phyloP scores from a whole-genome alignment of 2,329 filamentous ascomycete species.

The Fonsecaea pedrosoi region DNA sequence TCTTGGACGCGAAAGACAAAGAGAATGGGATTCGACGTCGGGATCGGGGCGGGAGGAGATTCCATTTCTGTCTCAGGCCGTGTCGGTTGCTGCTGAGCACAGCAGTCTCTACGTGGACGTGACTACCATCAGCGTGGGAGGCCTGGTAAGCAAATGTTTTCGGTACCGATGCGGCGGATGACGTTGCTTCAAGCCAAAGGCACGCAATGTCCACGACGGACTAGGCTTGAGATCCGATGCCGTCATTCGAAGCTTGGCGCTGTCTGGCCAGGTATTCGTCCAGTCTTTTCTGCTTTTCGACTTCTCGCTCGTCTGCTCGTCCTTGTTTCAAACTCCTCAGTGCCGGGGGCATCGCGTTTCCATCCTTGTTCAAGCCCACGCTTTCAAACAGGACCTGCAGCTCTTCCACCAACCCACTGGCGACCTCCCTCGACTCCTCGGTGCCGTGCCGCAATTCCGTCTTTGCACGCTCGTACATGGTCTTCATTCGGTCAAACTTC shows the following conservation, averaged over 20 bases:
- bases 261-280: conserved; percentile 28
- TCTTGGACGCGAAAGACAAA: no score
- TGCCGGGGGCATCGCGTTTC: conserved; percentile 16
- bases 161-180: no score
- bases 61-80: no score
- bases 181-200: no score
- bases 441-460: conserved; percentile 28
- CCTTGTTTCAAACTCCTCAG: background rate
- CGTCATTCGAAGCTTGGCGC: background rate
- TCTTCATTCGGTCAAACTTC: conserved; percentile 21
- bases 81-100: no score
- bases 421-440: conserved; percentile 29
- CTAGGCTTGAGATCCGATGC: background rate
- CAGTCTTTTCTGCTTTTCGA: conserved; percentile 25
- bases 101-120: no score
- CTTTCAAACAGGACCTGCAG: conserved; percentile 30
- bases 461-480: conserved; percentile 28
- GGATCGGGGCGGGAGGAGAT: no score
- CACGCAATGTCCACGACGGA: no score
- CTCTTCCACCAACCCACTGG: conserved; percentile 30
- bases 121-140: no score
- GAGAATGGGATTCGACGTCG: no score
- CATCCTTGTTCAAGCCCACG: conserved; percentile 30
- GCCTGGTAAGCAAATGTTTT: no score
- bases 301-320: conserved; percentile 6